phyloP scores from a whole-genome alignment of 345 rosid species.

The Salix dunnii region DNA sequence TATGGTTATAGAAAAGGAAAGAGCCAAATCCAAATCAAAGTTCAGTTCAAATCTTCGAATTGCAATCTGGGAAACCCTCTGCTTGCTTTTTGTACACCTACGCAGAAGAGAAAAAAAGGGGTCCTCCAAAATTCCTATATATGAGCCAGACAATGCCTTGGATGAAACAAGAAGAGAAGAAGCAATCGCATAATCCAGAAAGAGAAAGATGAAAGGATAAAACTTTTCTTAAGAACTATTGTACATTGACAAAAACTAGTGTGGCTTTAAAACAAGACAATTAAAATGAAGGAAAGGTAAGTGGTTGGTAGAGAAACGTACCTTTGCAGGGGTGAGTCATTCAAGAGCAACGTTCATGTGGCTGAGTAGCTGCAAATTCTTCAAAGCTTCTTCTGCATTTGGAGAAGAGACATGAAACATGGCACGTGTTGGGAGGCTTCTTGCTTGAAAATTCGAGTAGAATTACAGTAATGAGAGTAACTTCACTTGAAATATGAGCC shows the following conservation, averaged over 20 bases:
- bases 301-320: neutral
- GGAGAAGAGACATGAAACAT: neutral
- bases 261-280: neutral
- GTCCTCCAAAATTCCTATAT: neutral
- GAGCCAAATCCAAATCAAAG: neutral
- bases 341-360: neutral
- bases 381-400: neutral
- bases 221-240: neutral
- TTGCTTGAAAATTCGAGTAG: neutral
- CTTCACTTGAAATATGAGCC: neutral
- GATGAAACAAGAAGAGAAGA: neutral
- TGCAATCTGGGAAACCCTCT: neutral
- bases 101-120: neutral
- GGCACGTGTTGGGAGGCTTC: neutral
- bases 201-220: neutral
- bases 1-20: neutral
- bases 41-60: neutral
- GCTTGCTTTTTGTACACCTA: neutral
- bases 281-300: neutral
- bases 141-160: neutral
- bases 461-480: neutral
- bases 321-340: neutral
- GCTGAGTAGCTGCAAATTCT: neutral
- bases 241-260: neutral
- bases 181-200: neutral